A percentile compares a stretch with the other conserved stretches of the same genome.
phyloP scores from a whole-genome alignment of 345 rosid species.

The Moringa oleifera region DNA sequence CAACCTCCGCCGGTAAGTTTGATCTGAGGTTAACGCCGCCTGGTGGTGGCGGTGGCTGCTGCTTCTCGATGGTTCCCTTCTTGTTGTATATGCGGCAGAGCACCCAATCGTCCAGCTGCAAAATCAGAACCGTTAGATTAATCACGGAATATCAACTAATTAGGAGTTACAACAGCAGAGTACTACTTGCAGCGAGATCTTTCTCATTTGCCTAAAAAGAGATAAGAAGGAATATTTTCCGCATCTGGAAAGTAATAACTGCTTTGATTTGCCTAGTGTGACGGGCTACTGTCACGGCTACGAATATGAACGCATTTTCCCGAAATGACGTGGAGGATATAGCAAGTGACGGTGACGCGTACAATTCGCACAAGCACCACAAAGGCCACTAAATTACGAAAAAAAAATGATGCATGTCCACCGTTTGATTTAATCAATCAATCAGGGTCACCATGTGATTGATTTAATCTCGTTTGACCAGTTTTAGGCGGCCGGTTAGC shows the following conservation, averaged over 20 bases:
- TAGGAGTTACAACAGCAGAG: too few species aligned
- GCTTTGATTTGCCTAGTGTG: neutral
- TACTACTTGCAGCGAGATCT: neutral
- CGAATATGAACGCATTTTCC: too few species aligned
- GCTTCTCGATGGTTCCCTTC: constrained; percentile 71
- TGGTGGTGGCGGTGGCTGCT: constrained; percentile 12
- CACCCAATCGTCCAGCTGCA: constrained; percentile 98
- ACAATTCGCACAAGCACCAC: too few species aligned
- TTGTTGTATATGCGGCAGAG: constrained; percentile 93
- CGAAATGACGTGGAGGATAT: too few species aligned
- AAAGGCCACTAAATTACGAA: too few species aligned
- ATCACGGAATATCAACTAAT: too few species aligned
- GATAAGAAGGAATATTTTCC: constrained; percentile 27
- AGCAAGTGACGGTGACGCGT: too few species aligned
- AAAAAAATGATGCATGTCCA: too few species aligned
- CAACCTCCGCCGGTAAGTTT: constrained; percentile 4
- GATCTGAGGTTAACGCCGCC: neutral
- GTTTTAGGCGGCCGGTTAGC: neutral
- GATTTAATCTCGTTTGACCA: too few species aligned
- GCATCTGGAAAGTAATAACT: neutral
- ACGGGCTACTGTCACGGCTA: neutral
- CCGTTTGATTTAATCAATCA: too few species aligned
- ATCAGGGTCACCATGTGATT: too few species aligned
- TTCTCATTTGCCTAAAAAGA: too few species aligned
- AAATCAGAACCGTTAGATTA: neutral